Evolutionary conservation across 495 filamentous ascomycete species (phyloP).

Genomic region (Platismatia glauca): DNA sequence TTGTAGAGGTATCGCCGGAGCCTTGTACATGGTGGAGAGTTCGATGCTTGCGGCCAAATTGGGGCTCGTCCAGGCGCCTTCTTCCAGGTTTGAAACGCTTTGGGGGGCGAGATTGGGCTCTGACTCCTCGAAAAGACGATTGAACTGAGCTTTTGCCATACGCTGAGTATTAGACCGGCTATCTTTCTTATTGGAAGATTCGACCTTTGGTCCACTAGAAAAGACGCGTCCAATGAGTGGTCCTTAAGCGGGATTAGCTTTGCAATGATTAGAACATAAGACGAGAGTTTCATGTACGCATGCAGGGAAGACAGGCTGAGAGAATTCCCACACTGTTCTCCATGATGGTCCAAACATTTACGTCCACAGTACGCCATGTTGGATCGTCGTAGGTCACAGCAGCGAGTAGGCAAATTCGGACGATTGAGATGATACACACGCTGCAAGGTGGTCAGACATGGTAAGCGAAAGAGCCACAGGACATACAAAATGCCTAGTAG

Average conservation of each 20-base stretch:
- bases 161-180: not conserved
- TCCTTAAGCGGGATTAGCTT: not conserved
- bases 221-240: not conserved
- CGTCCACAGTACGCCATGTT: conserved; percentile 1
- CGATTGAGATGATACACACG: not conserved
- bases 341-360: not conserved
- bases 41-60: not conserved
- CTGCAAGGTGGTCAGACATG: not conserved
- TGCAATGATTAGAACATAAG: not conserved
- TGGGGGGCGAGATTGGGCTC: not conserved
- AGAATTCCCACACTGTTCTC: not conserved
- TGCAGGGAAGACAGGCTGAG: not conserved
- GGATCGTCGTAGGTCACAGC: not conserved
- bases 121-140: not conserved
- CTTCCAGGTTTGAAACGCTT: not conserved
- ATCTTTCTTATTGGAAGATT: not conserved
- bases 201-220: not conserved
- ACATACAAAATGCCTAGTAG: not conserved
- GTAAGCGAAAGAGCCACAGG: not conserved
- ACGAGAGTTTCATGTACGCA: not conserved
- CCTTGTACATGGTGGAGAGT: not conserved
- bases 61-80: not conserved
- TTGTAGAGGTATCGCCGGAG: not conserved
- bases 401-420: not conserved
- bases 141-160: not conserved